phyloP scores from a whole-genome alignment of 2,329 filamentous ascomycete genomes.

The Xylariaceae sp. region DNA sequence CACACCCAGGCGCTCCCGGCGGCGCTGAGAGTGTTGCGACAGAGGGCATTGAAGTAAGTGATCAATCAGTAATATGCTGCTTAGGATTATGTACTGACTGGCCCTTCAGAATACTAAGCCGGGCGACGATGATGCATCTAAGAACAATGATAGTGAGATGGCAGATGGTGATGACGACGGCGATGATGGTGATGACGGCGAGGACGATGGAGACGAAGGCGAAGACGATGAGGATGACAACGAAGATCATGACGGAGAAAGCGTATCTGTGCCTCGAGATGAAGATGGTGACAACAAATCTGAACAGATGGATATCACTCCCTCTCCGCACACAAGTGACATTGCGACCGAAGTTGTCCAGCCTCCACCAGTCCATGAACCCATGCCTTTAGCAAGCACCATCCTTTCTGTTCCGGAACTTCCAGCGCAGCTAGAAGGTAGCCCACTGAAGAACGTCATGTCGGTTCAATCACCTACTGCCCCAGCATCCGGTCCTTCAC shows the following conservation, averaged over 20 bases:
- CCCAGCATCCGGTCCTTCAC: background rate
- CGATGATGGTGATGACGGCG: slow-evolving; percentile 46
- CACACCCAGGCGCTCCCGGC: slow-evolving; percentile 36
- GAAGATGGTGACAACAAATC: slow-evolving; percentile 30
- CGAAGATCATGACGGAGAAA: slow-evolving; percentile 43
- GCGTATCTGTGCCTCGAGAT: slow-evolving; percentile 31
- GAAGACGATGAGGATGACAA: slow-evolving; percentile 43
- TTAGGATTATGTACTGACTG: background rate
- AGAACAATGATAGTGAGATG: slow-evolving; percentile 50
- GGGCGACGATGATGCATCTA: slow-evolving; percentile 40
- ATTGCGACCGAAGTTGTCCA: slow-evolving; percentile 11
- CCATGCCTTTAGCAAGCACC: background rate
- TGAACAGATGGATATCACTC: slow-evolving; percentile 32
- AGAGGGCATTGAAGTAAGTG: slow-evolving; percentile 37
- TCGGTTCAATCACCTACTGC: slow-evolving; percentile 17
- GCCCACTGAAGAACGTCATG: slow-evolving; percentile 18
- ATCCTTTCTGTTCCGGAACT: slow-evolving; percentile 9
- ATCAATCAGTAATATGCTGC: slow-evolving; percentile 27
- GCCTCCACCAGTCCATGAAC: slow-evolving; percentile 18
- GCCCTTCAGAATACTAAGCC: slow-evolving; percentile 26
- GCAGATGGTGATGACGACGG: slow-evolving; percentile 49
- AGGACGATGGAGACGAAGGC: slow-evolving; percentile 43
- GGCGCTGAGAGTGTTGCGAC: slow-evolving; percentile 37
- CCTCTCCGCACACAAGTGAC: slow-evolving; percentile 26
- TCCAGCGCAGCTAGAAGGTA: slow-evolving; percentile 14